Conservation (phyloP, 176 grass and related monocot genomes). For the Carex littledalei region DNA sequence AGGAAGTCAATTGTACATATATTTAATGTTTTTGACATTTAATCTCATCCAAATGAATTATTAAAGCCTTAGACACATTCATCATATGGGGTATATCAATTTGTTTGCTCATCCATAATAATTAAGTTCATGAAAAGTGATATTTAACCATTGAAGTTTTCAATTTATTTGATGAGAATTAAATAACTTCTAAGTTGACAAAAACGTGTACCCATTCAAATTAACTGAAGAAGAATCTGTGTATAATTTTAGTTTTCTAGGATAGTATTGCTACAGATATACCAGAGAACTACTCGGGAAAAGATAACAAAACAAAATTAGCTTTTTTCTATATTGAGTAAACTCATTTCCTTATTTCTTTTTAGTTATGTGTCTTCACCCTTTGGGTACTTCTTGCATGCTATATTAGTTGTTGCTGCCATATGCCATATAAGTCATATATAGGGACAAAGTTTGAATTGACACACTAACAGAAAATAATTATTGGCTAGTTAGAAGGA, state of each 20-base stretch:
- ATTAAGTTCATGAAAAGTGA: not conserved
- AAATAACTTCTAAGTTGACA: not conserved
- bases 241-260: not conserved
- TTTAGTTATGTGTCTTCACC: not conserved
- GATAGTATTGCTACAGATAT: not conserved
- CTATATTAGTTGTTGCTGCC: not conserved
- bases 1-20: not conserved
- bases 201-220: not conserved
- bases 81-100: not conserved
- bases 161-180: not conserved
- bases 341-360: not conserved
- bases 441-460: slow-evolving; percentile 8
- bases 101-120: not conserved
- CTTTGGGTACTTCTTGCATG: not conserved
- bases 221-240: not conserved
- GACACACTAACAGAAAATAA: slow-evolving; percentile 19
- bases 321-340: too few relatives aligned
- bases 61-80: not conserved
- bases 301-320: not conserved
- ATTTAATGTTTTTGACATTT: not conserved
- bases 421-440: too few relatives aligned
- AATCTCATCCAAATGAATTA: too few relatives aligned
- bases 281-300: not conserved
- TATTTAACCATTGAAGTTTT: not conserved
- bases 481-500: not conserved